These are phyloP conservation scores for Pseudogymnoascus sp. DNA, from an alignment of 2,329 filamentous ascomycete genomes.

Conservation along the genomic window DNA sequence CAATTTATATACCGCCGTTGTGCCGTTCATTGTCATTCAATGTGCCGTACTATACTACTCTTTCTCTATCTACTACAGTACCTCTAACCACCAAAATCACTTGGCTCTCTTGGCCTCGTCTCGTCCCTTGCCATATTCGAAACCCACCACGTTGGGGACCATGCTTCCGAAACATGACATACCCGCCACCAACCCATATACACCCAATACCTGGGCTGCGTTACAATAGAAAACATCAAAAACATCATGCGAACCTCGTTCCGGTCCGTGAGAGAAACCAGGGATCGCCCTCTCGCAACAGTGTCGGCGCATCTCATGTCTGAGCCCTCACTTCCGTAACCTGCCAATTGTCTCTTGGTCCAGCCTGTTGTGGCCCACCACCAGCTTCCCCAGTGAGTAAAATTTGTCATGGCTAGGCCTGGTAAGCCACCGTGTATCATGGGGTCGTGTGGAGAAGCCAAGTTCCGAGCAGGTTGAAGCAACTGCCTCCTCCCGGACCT, in stretches of 20 bases:
- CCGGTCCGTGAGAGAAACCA: not conserved
- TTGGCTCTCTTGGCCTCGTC: not conserved
- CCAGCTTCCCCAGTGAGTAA: not conserved
- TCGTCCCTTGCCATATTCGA: not conserved
- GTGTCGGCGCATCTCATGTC: not conserved
- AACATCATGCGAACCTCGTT: constrained; percentile 7
- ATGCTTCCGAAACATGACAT: constrained; percentile 6
- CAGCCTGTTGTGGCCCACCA: not conserved
- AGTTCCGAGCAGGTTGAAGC: not conserved
- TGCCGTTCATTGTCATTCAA: not conserved
- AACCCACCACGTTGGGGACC: constrained; percentile 1
- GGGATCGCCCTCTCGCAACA: constrained; percentile 7
- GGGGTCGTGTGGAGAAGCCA: constrained; percentile 5
- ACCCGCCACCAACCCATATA: constrained; percentile 1
- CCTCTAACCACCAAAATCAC: not conserved
- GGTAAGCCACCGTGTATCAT: constrained; percentile 5
- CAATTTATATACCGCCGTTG: not conserved
- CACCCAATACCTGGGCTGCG: not conserved
- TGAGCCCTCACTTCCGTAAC: constrained; percentile 6
- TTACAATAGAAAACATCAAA: not conserved
- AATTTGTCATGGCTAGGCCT: not conserved
- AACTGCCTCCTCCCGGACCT: not conserved
- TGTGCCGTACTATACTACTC: not conserved
- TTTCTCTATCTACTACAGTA: not conserved
- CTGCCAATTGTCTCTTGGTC: not conserved